phyloP scores from a whole-genome alignment of 2,329 filamentous ascomycete species.

The Xylariaceae sp. region DNA sequence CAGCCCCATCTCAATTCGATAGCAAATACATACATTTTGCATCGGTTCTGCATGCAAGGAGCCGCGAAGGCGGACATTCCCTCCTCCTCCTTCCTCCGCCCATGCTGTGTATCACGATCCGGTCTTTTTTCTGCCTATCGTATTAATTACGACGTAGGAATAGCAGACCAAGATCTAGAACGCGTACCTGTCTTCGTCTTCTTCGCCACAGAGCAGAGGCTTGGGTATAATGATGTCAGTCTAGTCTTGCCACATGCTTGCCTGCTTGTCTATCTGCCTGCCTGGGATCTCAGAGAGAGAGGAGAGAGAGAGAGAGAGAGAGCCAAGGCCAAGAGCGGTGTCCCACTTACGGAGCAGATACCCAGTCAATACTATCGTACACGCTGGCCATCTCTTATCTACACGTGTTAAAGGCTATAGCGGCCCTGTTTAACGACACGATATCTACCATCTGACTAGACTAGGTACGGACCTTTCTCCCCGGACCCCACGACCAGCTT shows the following conservation, averaged over 20 bases:
- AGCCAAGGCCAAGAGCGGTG: no score
- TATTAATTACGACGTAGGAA: not conserved
- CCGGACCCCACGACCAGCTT: no score
- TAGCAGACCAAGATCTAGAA: conserved; percentile 2
- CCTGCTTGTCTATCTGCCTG: not conserved
- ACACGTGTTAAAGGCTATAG: no score
- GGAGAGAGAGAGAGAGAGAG: no score
- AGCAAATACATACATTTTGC: not conserved
- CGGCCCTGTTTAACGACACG: no score
- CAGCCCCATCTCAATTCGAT: not conserved
- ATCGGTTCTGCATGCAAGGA: conserved; percentile 1
- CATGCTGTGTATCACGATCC: conserved; percentile 1
- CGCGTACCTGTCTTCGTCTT: not conserved
- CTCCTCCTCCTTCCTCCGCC: conserved; percentile 1
- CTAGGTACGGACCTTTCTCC: no score
- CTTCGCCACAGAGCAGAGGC: not conserved
- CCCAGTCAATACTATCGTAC: no score
- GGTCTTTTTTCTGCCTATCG: not conserved
- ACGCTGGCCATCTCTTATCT: no score
- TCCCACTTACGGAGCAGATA: no score
- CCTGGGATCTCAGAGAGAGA: no score
- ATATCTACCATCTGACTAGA: no score
- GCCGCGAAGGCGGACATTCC: conserved; percentile 1
- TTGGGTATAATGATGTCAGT: conserved; percentile 6
- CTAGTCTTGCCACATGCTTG: conserved; percentile 1